A percentile compares a stretch with the other conserved stretches of the same genome.
phyloP scores from a whole-genome alignment of 1,139 yeast species.

The Hemisphaericaspora xylanilytica region DNA sequence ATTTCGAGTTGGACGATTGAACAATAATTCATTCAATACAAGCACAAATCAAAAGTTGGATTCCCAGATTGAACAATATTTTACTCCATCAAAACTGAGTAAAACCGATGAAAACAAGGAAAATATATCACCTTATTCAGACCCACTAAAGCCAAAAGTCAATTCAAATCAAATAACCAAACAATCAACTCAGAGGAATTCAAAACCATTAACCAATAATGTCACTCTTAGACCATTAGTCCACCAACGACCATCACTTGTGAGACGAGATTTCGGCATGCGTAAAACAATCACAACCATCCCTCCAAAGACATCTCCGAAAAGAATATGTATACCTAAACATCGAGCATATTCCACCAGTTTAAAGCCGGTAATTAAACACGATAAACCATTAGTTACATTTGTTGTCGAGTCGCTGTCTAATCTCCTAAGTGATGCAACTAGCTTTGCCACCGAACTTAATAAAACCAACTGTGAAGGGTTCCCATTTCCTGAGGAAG shows the following conservation, averaged over 20 bases:
- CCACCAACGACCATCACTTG: neutral
- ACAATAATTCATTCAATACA: constrained; percentile 10
- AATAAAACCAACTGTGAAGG: constrained; percentile 64
- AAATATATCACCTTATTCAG: constrained; percentile 27
- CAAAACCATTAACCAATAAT: constrained; percentile 9
- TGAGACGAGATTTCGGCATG: constrained; percentile 1
- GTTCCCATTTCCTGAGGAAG: constrained; percentile 59
- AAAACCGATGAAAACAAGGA: constrained; percentile 31
- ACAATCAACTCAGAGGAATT: constrained; percentile 18
- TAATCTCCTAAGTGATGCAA: constrained; percentile 66
- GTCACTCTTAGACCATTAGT: constrained; percentile 26
- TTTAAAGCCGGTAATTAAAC: constrained; percentile 41
- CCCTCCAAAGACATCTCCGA: constrained; percentile 7
- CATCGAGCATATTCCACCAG: constrained; percentile 27
- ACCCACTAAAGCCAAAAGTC: constrained; percentile 27
- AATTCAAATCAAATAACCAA: constrained; percentile 22
- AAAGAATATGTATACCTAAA: constrained; percentile 44
- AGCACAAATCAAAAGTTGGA: constrained; percentile 29
- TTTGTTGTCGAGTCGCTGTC: constrained; percentile 66
- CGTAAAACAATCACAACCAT: neutral
- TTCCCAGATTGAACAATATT: constrained; percentile 26
- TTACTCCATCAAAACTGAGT: constrained; percentile 12
- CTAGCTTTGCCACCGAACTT: constrained; percentile 72
- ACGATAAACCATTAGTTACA: constrained; percentile 28
- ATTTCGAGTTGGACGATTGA: constrained; percentile 39